A percentile compares a stretch with the other conserved stretches of the same genome.
These are phyloP conservation scores for Oemleria cerasiformis DNA, from an alignment of 306 rosid species.

Conservation along the genomic window DNA sequence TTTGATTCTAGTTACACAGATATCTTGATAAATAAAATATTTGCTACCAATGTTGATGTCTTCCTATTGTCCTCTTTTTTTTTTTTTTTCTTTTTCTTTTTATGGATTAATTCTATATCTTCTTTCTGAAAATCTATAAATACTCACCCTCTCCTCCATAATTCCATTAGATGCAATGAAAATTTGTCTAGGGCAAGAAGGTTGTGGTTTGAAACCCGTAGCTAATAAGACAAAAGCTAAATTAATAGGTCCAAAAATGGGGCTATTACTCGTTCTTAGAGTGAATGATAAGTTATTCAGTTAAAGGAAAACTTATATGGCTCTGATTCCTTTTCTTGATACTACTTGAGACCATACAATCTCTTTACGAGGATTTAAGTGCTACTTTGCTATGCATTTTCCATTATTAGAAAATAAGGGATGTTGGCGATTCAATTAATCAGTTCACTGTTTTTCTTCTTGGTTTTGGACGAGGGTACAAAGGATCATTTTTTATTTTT, in stretches of 20 bases:
- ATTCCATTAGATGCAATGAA: neutral
- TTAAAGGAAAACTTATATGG: neutral
- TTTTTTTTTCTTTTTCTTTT: neutral
- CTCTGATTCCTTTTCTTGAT: neutral
- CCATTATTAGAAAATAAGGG: neutral
- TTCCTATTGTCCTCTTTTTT: conserved; percentile 1
- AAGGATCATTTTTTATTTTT: too few species aligned
- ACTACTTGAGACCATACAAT: neutral
- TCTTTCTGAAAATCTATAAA: neutral
- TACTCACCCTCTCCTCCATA: neutral
- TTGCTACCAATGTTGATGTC: neutral
- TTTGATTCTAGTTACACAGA: neutral
- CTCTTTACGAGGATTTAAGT: neutral
- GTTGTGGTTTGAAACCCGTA: neutral
- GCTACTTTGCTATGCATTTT: neutral
- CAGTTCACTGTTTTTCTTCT: neutral
- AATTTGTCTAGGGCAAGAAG: conserved; percentile 1
- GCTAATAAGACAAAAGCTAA: too few species aligned
- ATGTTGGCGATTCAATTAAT: neutral
- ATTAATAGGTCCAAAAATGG: neutral
- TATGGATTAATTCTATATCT: neutral
- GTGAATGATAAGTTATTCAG: neutral
- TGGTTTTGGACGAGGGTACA: neutral
- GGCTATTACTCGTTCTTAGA: neutral
- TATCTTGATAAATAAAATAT: neutral